Evolutionary conservation across 108 stramenopile genomes (phyloP), one percentile per base, ranked within the genome.

Genomic region (Mayamaea pseudoterrestris): DNA sequence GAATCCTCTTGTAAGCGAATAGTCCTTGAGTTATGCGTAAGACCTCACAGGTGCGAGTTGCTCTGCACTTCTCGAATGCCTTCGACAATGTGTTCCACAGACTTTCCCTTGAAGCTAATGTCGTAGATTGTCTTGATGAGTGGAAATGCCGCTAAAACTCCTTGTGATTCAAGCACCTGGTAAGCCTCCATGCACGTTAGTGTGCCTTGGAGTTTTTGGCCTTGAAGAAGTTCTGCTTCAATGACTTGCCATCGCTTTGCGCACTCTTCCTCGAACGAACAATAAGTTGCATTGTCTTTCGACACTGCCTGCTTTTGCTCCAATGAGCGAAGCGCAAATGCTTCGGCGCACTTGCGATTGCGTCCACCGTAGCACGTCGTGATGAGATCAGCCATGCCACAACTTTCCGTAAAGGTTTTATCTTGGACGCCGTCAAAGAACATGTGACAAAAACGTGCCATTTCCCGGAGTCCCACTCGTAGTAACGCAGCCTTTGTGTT

Each of bases 401-500:
- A 98, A 45, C 82, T 85, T 58, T 94, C 79, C 42, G 80, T 66
- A 47, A 96, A 93, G 1, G 95, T 96, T 13, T 60, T 50, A 17
- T 80, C 81, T 11, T 80, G 61, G 2, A 81, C 72, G 20, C 78
- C 78, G 24, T 72, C 66, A 56, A 80, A 86, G 65, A 82, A 93
- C 58, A 83, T 71, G 30, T 69, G 68, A 53, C 91, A 93, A 62
- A 98, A 94, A 30, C 62, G 69, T 0, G 74, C 72, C 76, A 98
- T 98, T 63, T 98, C 97, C 29, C 60, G 43, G 6, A 94, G 52
- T 23, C 93, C 93, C 13, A 90, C 83, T 26, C 97, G 69, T 35
- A 96, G 55, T 28, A 98, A 53, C 3, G 97, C 97, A n/a, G 97
- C 97, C 62, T 98, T 98, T 17, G 94, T 94, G 56, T 95, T 98